Evolutionary conservation across 176 grass and related monocot species (phyloP), one percentile per base, ranked within the genome.

Genomic region (Elaeis guineensis): DNA sequence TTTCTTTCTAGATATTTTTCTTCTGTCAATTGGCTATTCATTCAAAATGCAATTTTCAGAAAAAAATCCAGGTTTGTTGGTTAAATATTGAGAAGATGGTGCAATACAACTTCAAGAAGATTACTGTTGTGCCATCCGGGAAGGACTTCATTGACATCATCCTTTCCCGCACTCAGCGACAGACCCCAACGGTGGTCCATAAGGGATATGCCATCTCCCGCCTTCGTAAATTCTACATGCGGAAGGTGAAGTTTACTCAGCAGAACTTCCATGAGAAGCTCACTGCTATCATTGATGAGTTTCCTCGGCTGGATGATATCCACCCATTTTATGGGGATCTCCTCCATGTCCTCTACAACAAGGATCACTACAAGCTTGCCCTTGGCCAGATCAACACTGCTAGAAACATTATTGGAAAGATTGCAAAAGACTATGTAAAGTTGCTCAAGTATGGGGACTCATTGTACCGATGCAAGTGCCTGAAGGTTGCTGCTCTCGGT

Each of bases 311-410:
- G 50, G 86, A 90, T 65, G 82, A 69, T 35, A 79, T 90, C 51
- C 81, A 90, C 5, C 86, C 86, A 44, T 90, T 90, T 62, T 86
- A 86, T 3, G 78, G 78, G 18, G 86, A 90, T 73, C 78, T 90
- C 52, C 82, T 86, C 4, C 86, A 86, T 53, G 82, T 90, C 25
- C 78, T 90, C 5, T 90, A 90, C 25, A 86, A 90, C 66, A 90
- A 90, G 62, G 86, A 90, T 73, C 86, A 90, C 63, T 90, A 85
- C 82, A 90, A 90, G 21, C 86, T 90, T 66, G 86, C 86, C 29
- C 73, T 90, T 49, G 86, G 81, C 8, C 86, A 90, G 67, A 74
- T 90, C 75, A 86, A 90, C 55, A 90, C 81, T 1, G 78, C 78
- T 58, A 82, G 86, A 44, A 90, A 86, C 24, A 75, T 82, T 25